Evolutionary conservation across 495 filamentous ascomycete genomes (phyloP), one percentile per base, ranked within the genome.

Genomic region (Apiosordaria backusii): DNA sequence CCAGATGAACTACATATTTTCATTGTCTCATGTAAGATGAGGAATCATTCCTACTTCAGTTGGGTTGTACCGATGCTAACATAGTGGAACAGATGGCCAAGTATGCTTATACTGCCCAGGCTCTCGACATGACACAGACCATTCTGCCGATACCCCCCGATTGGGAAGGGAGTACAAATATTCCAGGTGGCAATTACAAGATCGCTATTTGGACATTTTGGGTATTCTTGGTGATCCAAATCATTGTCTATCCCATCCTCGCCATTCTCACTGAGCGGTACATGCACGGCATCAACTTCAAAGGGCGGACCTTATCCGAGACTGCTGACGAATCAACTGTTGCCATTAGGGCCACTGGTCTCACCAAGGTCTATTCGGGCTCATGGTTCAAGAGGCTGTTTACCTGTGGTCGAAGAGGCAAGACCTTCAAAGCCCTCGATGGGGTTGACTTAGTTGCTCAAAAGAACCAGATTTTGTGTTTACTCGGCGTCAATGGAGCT

Each of bases 401-500:
- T 25, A 13, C 6, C 35, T 67, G 79, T 71, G 72, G 81, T 68
- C 81, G 81, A 57, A 81, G 76, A 13, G 81, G 80, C 50, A 82
- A 86, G 19, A 81, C 81, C 3, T 88, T 93, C 1, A 73, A 85
- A 24, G 92, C 92, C 0, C 91, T 96, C 15, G 77, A 90, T 60
- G 70, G 83, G 25, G 75, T 96, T 19, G 82, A 83, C 15, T 76
- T 96, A 21, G 78, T 79, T 26, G 85, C 89, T 16, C 78, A 85
- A 16, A 85, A 86, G 65, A 89, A 90, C 2, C 86, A 93, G 67
- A 92, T 96, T 27, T 80, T 89, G 68, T 89, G 91, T 5, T 79
- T 96, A 1, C 82, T 96, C 3, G 91, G 92, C 18, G 90, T 90
- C 1, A 96, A 96, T 72, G 92, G 92, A 50, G 88, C 86, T 57